A percentile compares a stretch with the other conserved stretches of the same genome.
phyloP scores from a whole-genome alignment of 768 basidiomycete species.

The Auriscalpium microsporum region DNA sequence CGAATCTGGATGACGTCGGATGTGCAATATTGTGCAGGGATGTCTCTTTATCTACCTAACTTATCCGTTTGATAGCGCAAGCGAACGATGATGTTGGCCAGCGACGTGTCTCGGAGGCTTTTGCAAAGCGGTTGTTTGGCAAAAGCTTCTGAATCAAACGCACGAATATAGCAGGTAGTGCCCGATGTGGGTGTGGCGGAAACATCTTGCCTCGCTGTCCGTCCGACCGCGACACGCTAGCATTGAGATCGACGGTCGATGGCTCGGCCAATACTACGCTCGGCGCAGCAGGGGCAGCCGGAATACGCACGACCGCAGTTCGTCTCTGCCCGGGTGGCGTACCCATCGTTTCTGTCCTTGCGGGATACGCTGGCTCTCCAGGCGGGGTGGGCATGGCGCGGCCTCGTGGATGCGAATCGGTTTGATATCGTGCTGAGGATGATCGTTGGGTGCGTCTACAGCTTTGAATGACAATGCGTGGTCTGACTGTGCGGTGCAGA shows the following conservation, averaged over 20 bases:
- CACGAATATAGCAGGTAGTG: not conserved
- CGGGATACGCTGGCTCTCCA: slow-evolving; percentile 55
- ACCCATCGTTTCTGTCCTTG: slow-evolving; percentile 63
- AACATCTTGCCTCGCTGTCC: not conserved
- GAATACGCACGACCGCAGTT: not conserved
- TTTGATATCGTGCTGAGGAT: slow-evolving; percentile 59
- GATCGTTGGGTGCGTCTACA: slow-evolving; percentile 42
- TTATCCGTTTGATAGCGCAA: no score
- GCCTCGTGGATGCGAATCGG: slow-evolving; percentile 63
- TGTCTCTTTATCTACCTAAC: not conserved
- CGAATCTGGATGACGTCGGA: no score
- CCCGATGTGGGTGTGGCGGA: not conserved
- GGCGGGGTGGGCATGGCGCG: slow-evolving; percentile 45
- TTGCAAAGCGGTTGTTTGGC: slow-evolving; percentile 1
- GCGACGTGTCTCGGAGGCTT: not conserved
- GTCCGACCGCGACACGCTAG: not conserved
- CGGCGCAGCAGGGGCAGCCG: not conserved
- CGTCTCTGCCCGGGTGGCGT: slow-evolving; percentile 37
- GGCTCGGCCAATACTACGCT: not conserved
- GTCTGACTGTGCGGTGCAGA: slow-evolving; percentile 28
- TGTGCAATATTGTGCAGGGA: not conserved
- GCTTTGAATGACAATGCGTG: not conserved
- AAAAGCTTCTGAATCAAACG: not conserved
- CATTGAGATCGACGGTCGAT: not conserved
- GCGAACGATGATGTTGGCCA: no score